Percentiles rank a stretch among this genome's conserved stretches.
phyloP scores from a whole-genome alignment of 768 basidiomycete species.

The Strobilomyces echinocephalus region DNA sequence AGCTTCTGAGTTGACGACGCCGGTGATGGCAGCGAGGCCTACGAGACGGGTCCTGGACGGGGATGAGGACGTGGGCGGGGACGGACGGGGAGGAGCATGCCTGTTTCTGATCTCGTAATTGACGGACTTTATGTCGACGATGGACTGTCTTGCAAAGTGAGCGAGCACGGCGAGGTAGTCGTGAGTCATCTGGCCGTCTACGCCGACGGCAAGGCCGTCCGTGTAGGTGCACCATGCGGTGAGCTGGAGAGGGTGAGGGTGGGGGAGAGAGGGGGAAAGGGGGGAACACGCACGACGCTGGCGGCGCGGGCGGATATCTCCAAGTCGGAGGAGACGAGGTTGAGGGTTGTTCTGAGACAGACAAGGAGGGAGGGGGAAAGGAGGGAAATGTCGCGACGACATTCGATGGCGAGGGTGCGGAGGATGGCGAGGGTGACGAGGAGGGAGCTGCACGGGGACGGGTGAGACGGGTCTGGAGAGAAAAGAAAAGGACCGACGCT shows the following conservation, averaged over 20 bases:
- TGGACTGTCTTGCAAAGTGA: slow-evolving; percentile 62
- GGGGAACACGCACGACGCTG: slow-evolving; percentile 56
- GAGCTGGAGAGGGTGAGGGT: slow-evolving; percentile 47
- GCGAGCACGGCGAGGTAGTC: slow-evolving; percentile 66
- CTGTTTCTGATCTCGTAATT: slow-evolving; percentile 76
- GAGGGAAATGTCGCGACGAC: slow-evolving; percentile 75
- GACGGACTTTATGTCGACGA: slow-evolving; percentile 38
- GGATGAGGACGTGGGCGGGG: background rate
- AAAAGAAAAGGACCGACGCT: slow-evolving; percentile 49
- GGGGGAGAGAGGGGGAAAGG: background rate
- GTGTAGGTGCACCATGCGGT: slow-evolving; percentile 91
- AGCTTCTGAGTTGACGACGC: slow-evolving; percentile 79
- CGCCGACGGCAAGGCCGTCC: slow-evolving; percentile 76
- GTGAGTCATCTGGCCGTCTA: slow-evolving; percentile 63
- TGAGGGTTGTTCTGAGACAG: slow-evolving; percentile 55
- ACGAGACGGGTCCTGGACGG: slow-evolving; percentile 69
- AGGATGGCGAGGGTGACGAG: slow-evolving; percentile 81
- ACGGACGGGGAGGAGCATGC: slow-evolving; percentile 33
- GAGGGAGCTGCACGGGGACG: slow-evolving; percentile 47
- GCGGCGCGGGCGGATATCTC: slow-evolving; percentile 77
- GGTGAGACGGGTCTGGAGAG: slow-evolving; percentile 1
- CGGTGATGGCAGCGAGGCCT: slow-evolving; percentile 77
- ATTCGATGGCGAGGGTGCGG: slow-evolving; percentile 79
- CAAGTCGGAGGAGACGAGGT: slow-evolving; percentile 56
- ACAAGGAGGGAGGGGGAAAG: slow-evolving; percentile 66